Conservation (phyloP, 2,329 filamentous ascomycete species). For the Blumeria graminis region DNA sequence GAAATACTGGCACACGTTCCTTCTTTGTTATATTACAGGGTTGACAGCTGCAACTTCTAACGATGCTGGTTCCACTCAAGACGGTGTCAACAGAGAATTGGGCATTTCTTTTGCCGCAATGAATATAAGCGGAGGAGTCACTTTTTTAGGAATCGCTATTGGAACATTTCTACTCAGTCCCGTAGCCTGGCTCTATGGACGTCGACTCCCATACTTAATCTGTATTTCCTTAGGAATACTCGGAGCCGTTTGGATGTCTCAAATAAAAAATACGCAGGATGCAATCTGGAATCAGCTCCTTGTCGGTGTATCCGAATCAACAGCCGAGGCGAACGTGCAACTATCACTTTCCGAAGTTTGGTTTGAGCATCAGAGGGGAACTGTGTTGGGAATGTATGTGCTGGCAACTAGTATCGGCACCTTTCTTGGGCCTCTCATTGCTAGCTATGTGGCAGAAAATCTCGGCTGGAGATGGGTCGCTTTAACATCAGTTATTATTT, state of each 20-base stretch:
- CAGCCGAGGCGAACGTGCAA: slow-evolving; percentile 30
- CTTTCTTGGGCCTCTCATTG: slow-evolving; percentile 28
- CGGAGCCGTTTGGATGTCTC: slow-evolving; percentile 29
- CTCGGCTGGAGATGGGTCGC: slow-evolving; percentile 31
- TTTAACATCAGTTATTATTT: slow-evolving; percentile 25
- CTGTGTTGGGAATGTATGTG: slow-evolving; percentile 28
- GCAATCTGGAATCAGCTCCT: slow-evolving; percentile 31
- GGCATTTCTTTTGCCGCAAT: slow-evolving; percentile 26
- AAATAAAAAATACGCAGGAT: slow-evolving; percentile 19
- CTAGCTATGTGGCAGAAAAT: slow-evolving; percentile 24
- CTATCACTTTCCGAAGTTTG: slow-evolving; percentile 32
- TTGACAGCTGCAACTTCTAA: slow-evolving; percentile 31
- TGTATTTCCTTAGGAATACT: slow-evolving; percentile 24
- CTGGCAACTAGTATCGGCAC: slow-evolving; percentile 30
- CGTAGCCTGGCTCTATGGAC: slow-evolving; percentile 28
- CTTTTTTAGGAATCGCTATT: slow-evolving; percentile 31
- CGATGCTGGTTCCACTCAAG: slow-evolving; percentile 26
- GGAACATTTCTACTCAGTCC: slow-evolving; percentile 28
- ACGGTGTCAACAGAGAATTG: slow-evolving; percentile 24
- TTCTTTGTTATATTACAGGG: slow-evolving; percentile 25
- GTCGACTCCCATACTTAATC: slow-evolving; percentile 28
- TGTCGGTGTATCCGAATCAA: slow-evolving; percentile 30
- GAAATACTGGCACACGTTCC: slow-evolving; percentile 25
- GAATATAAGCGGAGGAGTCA: slow-evolving; percentile 30
- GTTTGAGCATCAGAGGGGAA: slow-evolving; percentile 31